Conservation (phyloP, 148 eudicot species). For the Arctostaphylos glauca region DNA sequence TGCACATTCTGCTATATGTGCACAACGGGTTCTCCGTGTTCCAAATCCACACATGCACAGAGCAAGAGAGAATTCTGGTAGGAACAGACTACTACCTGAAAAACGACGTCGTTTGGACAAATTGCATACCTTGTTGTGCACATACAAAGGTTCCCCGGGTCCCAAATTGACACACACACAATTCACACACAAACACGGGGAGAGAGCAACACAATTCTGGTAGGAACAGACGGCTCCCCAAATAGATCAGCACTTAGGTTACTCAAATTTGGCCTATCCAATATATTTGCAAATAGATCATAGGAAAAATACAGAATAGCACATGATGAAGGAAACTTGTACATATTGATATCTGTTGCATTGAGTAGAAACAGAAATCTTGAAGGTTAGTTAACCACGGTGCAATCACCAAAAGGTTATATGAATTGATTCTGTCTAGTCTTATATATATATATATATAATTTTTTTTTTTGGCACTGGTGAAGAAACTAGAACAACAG, state of each 20-base stretch:
- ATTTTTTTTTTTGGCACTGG: neutral
- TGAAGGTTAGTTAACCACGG: neutral
- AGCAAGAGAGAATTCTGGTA: neutral
- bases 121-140: too few species aligned
- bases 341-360: conserved; percentile 1
- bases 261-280: neutral
- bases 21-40: too few species aligned
- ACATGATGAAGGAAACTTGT: neutral
- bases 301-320: neutral
- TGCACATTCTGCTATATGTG: too few species aligned
- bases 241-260: neutral
- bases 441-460: neutral
- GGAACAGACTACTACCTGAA: neutral
- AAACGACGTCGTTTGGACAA: too few species aligned
- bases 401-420: neutral
- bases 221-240: neutral
- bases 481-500: conserved; percentile 2
- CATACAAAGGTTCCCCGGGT: too few species aligned
- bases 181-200: too few species aligned
- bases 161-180: too few species aligned
- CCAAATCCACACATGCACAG: neutral
- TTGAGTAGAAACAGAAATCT: neutral
- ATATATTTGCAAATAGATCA: neutral
- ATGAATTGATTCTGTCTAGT: neutral
- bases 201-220: neutral